phyloP scores from a whole-genome alignment of 2,329 filamentous ascomycete species.

The Myriosclerotinia curreyana region DNA sequence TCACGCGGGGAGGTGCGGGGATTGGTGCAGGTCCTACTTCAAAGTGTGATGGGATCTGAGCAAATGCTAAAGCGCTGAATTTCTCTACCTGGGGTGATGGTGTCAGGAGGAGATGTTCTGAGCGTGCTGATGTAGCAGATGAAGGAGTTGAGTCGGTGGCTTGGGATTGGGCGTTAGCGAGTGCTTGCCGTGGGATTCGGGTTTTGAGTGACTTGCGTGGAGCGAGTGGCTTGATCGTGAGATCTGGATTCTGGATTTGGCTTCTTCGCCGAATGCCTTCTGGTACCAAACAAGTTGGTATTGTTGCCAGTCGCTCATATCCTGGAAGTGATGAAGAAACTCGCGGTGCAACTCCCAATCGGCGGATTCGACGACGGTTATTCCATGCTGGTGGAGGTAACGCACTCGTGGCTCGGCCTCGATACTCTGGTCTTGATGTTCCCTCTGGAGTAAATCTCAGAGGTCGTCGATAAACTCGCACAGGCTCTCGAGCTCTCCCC shows the following conservation, averaged over 20 bases:
- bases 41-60: constrained; percentile 8
- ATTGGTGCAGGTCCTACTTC: background rate
- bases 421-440: background rate
- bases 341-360: background rate
- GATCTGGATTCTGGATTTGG: background rate
- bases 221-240: no score
- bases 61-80: background rate
- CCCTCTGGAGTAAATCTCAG: background rate
- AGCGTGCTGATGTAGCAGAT: background rate
- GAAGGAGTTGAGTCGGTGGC: background rate
- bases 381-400: background rate
- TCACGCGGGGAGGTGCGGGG: background rate
- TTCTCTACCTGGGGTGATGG: background rate
- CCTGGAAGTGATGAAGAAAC: background rate
- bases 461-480: background rate
- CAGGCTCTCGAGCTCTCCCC: background rate
- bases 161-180: background rate
- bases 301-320: background rate
- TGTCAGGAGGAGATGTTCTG: background rate
- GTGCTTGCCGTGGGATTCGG: background rate
- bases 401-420: background rate
- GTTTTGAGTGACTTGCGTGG: background rate
- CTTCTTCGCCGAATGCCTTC: background rate
- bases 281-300: background rate
- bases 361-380: background rate